phyloP scores from a whole-genome alignment of 495 filamentous ascomycete species.

The Xylaria bambusicola region DNA sequence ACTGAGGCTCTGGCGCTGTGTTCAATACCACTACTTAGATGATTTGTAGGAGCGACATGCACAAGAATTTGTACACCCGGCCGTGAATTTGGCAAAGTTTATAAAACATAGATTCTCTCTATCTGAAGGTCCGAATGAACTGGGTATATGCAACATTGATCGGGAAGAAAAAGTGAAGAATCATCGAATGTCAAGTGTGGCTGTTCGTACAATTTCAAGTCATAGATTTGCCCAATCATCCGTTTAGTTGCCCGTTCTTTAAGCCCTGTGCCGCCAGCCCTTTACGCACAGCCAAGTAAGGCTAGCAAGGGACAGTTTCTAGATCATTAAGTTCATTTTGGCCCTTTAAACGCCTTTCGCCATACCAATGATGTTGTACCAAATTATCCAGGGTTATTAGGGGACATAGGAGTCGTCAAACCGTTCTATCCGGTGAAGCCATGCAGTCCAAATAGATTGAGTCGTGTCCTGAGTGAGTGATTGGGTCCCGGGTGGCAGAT shows the following conservation, averaged over 20 bases:
- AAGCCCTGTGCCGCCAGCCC: not conserved
- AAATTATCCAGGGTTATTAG: slow-evolving; percentile 18
- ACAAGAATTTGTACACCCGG: too few relatives aligned
- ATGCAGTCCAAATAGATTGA: slow-evolving; percentile 20
- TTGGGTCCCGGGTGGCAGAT: not conserved
- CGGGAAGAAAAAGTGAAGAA: slow-evolving; percentile 5
- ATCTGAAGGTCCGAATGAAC: slow-evolving; percentile 10
- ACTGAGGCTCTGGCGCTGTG: too few relatives aligned
- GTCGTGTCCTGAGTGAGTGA: not conserved
- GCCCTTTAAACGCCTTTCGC: slow-evolving; percentile 21
- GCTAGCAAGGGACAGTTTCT: not conserved
- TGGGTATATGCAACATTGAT: slow-evolving; percentile 20
- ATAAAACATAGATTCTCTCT: slow-evolving; percentile 14
- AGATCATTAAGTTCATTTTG: slow-evolving; percentile 10
- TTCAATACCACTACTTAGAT: too few relatives aligned
- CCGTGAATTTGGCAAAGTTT: too few relatives aligned
- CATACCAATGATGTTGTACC: slow-evolving; percentile 12
- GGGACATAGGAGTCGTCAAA: slow-evolving; percentile 3
- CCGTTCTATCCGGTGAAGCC: slow-evolving; percentile 16
- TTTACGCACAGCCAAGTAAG: not conserved
- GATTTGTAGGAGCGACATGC: too few relatives aligned
- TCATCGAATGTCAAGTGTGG: slow-evolving; percentile 4
- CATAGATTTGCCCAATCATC: slow-evolving; percentile 13
- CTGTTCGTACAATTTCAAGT: slow-evolving; percentile 16
- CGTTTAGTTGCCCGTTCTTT: not conserved